phyloP scores from a whole-genome alignment of 1,284 basidiomycete species.

The Leccinum pachyderme region DNA sequence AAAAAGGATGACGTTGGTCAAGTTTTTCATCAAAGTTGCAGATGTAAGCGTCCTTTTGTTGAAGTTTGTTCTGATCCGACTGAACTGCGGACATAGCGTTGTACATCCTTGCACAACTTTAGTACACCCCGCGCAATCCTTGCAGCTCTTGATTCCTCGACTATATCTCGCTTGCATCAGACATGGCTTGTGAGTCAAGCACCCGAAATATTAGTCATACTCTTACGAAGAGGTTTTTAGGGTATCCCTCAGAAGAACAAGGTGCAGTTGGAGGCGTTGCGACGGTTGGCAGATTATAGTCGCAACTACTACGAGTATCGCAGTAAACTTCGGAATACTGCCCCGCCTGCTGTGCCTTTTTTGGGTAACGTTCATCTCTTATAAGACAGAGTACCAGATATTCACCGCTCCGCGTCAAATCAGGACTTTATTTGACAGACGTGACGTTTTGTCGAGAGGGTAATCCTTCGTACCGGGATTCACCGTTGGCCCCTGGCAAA shows the following conservation, averaged over 20 bases:
- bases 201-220: not conserved
- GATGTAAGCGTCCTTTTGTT: conserved; percentile 62
- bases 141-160: conserved; percentile 92
- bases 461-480: conserved; percentile 84
- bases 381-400: not conserved
- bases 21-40: conserved; percentile 95
- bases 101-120: conserved; percentile 84
- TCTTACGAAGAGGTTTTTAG: conserved; percentile 41
- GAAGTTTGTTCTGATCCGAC: conserved; percentile 23
- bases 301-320: conserved; percentile 95
- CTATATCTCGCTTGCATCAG: conserved; percentile 85
- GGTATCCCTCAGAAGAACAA: conserved; percentile 86
- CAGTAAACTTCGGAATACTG: conserved; percentile 74
- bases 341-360: conserved; percentile 89
- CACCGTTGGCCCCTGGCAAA: conserved; percentile 72
- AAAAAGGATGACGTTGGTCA: conserved; percentile 81
- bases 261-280: conserved; percentile 74
- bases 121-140: conserved; percentile 92
- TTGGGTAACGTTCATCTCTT: conserved; percentile 54
- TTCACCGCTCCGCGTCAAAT: conserved; percentile 12
- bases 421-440: conserved; percentile 86
- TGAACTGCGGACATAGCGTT: conserved; percentile 58
- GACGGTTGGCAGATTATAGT: conserved; percentile 84
- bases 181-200: conserved; percentile 79
- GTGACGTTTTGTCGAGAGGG: conserved; percentile 96